Evolutionary conservation across 1,284 basidiomycete genomes (phyloP), one percentile per base, ranked within the genome.

Genomic region (Veloboletus limbatus): DNA sequence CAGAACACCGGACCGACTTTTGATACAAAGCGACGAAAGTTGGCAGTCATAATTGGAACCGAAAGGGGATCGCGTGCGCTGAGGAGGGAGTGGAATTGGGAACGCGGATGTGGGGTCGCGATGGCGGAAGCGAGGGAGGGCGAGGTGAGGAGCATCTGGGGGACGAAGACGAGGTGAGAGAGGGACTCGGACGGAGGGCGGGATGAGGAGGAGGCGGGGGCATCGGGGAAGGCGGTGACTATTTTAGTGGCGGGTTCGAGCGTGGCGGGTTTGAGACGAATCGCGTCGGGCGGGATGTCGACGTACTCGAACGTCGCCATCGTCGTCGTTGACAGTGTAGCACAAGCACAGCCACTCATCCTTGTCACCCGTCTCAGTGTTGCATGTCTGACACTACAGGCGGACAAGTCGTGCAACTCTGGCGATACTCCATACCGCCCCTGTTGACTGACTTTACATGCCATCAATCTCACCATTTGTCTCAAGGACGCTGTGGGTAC

Each of bases 1-100:
- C 87, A 90, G 55, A 88, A 89, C 6, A 88, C 67, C 0, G 83
- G 81, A 0, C 85, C 84, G 4, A 78, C 70, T 51, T 74, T 79
- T 7, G 78, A 72, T 1, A 89, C 75, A 49, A 90, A 90, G 8
- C 85, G 71, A 49, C 81, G 77, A 59, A 89, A 90, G 57, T 89
- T 88, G 44, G 72, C 74, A 0, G 85, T 81, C 49, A 81, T 85
- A 26, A 81, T 83, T 0, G 79, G 84, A 5, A 90, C 71, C 0
- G 85, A 86, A 3, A 90, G 72, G 0, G 86, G 78, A 53, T 88
- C 85, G 9, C 71, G 67, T 7, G 73, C n/a, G n/a, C n/a, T n/a
- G n/a, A n/a, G n/a, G n/a, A n/a, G n/a, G n/a, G n/a, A n/a, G n/a
- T n/a, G n/a, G n/a, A n/a, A n/a, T n/a, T n/a, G n/a, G n/a, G n/a